Conservation (phyloP, 306 rosid species). For the Dryas octopetala region DNA sequence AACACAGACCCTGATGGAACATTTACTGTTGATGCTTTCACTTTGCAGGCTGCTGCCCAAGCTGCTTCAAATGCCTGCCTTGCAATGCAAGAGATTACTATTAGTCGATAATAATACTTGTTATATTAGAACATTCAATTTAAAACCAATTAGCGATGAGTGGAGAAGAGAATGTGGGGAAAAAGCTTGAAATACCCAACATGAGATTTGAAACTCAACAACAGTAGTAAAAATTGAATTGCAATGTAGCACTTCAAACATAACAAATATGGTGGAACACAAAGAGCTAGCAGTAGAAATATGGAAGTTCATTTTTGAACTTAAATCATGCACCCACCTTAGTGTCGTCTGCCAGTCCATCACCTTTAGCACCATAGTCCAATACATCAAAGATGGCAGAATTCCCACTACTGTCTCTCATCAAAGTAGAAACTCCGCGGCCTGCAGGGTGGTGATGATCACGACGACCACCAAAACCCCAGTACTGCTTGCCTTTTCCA, state of each 20-base stretch:
- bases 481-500: slow-evolving; percentile 25
- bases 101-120: neutral
- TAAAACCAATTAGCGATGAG: too few species aligned
- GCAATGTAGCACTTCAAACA: neutral
- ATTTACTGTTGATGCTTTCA: slow-evolving; percentile 51
- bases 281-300: neutral
- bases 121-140: too few species aligned
- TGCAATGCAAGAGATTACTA: slow-evolving; percentile 20
- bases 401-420: slow-evolving; percentile 2
- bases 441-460: neutral
- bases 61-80: slow-evolving; percentile 64
- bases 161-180: too few species aligned
- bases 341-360: slow-evolving; percentile 74
- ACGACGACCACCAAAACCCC: neutral
- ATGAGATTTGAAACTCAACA: too few species aligned
- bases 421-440: too few species aligned
- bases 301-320: neutral
- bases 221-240: too few species aligned
- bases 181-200: too few species aligned
- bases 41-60: slow-evolving; percentile 73
- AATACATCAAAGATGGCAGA: slow-evolving; percentile 56
- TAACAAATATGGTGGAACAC: too few species aligned
- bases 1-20: slow-evolving; percentile 73
- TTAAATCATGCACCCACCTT: slow-evolving; percentile 39
- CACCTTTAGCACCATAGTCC: slow-evolving; percentile 74